Base-by-base conservation (phyloP, 1,284 basidiomycete genomes). In the Irpex lacteus region DNA sequence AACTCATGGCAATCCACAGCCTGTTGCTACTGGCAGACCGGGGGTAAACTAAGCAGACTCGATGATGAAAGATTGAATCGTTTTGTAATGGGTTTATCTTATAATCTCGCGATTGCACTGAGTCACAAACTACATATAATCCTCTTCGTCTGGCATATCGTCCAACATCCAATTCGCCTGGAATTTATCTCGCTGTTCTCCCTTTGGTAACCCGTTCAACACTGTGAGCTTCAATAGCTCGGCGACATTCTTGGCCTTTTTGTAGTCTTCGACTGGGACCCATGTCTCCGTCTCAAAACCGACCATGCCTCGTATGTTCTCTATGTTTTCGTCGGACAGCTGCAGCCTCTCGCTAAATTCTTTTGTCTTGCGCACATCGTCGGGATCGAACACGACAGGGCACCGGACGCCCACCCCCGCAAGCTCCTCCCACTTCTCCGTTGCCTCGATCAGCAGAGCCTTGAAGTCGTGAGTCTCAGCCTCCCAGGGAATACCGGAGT, bases 381-480 rank as follows among this genome's bases (percentile, higher is more conserved):
- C 73, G 19, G 72, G 36, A 37, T 75, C 75, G 70, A 81, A 81
- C 69, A 62, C 71, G 69, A 81, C 60, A 18, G 80, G 80, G 75
- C 79, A 81, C 68, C 76, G 74, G 65, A 62, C 62, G 40, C 70
- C 75, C 69, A 56, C 74, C 62, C 70, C 72, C 61, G 70, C 70
- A 68, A 81, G 72, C 65, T 1, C 68, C 70, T 69, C 72, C 81
- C 81, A 82, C 5, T 38, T 70, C 66, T 77, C 68, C 68, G 72
- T 76, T 66, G 73, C 76, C 59, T 78, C 65, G 65, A 83, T 78
- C n/a, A 83, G 77, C 67, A 69, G 65, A 74, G 60, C 63, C 74
- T 81, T 78, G 72, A 84, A 74, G 60, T 62, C 74, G 72, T 68
- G 69, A 60, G 80, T 80, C 71, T 84, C 82, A 52, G 77, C 82